Base-by-base conservation (phyloP, 2,329 filamentous ascomycete genomes). In the Pseudomassariella vexata region DNA sequence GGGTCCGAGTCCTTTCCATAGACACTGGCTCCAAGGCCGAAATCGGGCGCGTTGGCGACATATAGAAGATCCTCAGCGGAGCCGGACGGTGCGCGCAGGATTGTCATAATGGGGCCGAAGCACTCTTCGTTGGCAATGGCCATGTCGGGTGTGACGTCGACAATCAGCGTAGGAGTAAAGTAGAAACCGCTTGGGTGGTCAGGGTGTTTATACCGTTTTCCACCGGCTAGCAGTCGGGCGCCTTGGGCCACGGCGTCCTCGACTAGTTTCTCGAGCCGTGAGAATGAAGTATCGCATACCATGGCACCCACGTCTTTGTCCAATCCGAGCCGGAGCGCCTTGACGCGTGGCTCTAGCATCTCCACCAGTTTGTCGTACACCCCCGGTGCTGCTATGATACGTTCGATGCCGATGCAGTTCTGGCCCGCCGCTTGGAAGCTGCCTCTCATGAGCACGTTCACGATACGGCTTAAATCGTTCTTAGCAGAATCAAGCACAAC, bases 331-430 rank as follows among this genome's bases (percentile, higher is more conserved):
- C 85, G 80, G 11, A 98, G 68, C 9, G 73, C 71, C 40, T 71
- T 69, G 44, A 96, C 85, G 39, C 83, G 80, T 9, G 84, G 81
- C 31, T 78, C 73, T 14, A 98, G 74, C 39, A 79, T 68, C 5
- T 68, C 59, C 32, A 95, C 63, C 15, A 98, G 73, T 35, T 68
- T 67, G 40, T 83, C 70, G 63, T 96, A 94, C 31, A 85, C 70
- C n/a, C 64, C 66, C 2, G 86, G 81, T 11, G 85, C 73, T 16
- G 83, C 86, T 46, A 96, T 81, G 51, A 96, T 81, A 35, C 92
- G 84, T 64, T 98, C 92, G 45, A 95, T 90, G 34, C 92, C 92
- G 52, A 98, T 90, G 61, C 92, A 98, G 63, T 98, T 98, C 59
- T 98, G 92, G 2, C 92, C 92, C 11, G 88, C 82, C 31, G 88